Conservation (phyloP, 257 asterid species). For the Datura wrightii region DNA sequence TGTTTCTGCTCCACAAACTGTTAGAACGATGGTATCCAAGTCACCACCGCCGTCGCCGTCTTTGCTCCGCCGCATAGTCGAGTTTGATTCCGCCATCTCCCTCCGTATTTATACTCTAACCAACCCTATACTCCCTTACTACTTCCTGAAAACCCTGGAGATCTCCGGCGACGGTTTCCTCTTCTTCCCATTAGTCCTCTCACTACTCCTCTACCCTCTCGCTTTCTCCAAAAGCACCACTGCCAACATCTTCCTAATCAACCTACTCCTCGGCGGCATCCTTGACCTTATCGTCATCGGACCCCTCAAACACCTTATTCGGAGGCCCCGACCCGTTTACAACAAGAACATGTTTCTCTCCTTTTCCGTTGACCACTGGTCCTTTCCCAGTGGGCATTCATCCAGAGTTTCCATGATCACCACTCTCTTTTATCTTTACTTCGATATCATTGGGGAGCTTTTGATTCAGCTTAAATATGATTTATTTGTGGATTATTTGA, state of each 20-base stretch:
- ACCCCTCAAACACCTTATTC: conserved; percentile 63
- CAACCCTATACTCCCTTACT: conserved; percentile 72
- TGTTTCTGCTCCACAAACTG: background rate
- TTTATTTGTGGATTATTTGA: conserved; percentile 46
- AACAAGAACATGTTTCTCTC: conserved; percentile 79
- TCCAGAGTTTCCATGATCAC: conserved; percentile 78
- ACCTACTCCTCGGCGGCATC: conserved; percentile 68
- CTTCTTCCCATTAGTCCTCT: conserved; percentile 73
- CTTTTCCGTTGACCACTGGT: conserved; percentile 96
- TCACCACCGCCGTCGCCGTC: conserved; percentile 43
- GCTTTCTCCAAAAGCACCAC: conserved; percentile 31
- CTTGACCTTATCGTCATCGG: conserved; percentile 72
- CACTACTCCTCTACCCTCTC: conserved; percentile 53
- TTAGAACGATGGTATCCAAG: conserved; percentile 39
- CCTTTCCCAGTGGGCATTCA: conserved; percentile 93
- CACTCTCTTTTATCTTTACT: conserved; percentile 47
- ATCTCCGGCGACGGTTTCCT: conserved; percentile 95
- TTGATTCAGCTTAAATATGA: conserved; percentile 32
- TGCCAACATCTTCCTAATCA: conserved; percentile 49
- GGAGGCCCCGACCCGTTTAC: conserved; percentile 88
- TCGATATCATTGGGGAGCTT: conserved; percentile 37
- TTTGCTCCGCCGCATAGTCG: conserved; percentile 52
- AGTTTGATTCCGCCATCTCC: conserved; percentile 69
- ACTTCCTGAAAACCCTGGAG: conserved; percentile 77
- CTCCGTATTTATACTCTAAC: conserved; percentile 69